Base-by-base conservation (phyloP, 192 early-diverging fungal species). In the Obelidium mucronatum region DNA sequence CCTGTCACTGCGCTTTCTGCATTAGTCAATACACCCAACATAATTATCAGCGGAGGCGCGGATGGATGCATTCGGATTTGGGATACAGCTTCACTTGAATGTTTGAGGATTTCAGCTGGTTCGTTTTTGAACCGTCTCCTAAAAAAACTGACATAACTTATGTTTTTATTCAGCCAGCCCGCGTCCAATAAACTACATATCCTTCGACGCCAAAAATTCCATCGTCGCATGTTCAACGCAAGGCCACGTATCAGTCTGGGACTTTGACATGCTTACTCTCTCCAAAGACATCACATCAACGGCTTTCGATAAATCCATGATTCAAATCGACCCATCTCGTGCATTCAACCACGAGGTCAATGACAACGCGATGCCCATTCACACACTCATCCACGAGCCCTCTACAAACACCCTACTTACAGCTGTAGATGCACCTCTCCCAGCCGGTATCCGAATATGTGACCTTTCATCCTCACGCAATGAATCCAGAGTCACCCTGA, bases 1-100 rank as follows among this genome's bases (percentile, higher is more conserved):
- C 81, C 89, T 6, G 86, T 92, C 0, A 75, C 81, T 1, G 68
- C 66, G 33, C 19, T 84, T 40, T 48, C 75, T 2, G 79, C 75
- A 66, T 26, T 78, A 13, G 56, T 78, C 19, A 59, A 55, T 33
- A 30, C 52, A 31, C 76, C 75, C 15, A 70, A 67, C 17, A 62
- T 84, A 1, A 73, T 90, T 40, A 5, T 71, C 13, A 70, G 67
- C 42, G 76, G 76, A 44, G 67, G 76, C 3, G 15, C 42, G 1
- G 76, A 77, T 52, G 76, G 76, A 58, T 17, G 22, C 2, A 53
- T 77, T 24, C 40, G 54, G 24, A 44, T 70, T 4, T 77, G 76
- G 76, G 63, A 77, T 39, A 28, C 61, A 17, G 11, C 28, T 28
- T 40, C 67, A 28, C 42, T 62, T 22, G 54, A 40, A 35, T 77